These are phyloP conservation scores for Heteromeles arbutifolia DNA, from an alignment of 306 rosid genomes.

Conservation along the genomic window DNA sequence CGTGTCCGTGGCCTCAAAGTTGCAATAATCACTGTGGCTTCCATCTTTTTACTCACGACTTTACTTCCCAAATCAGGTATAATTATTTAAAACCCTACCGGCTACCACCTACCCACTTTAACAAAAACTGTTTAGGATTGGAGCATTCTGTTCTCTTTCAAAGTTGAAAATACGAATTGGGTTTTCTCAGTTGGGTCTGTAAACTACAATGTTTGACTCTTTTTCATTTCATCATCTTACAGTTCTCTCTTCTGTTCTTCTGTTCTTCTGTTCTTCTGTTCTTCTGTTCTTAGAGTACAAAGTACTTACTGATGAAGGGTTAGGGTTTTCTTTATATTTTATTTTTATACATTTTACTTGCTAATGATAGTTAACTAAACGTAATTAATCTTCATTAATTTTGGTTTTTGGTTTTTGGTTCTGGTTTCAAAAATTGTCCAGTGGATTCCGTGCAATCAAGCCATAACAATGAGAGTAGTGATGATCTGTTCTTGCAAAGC, in stretches of 20 bases:
- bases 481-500: slow-evolving; percentile 8
- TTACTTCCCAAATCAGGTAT: slow-evolving; percentile 55
- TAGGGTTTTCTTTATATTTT: too few species aligned
- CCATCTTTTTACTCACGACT: slow-evolving; percentile 48
- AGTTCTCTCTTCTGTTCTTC: too few species aligned
- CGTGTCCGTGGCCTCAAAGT: slow-evolving; percentile 24
- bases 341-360: background rate
- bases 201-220: too few species aligned
- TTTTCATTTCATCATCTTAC: too few species aligned
- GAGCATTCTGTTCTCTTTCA: too few species aligned
- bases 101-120: too few species aligned
- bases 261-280: too few species aligned
- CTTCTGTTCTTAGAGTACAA: too few species aligned
- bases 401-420: background rate
- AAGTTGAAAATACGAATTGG: too few species aligned
- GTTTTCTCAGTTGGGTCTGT: too few species aligned
- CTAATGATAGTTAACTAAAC: background rate
- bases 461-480: background rate
- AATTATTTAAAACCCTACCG: background rate
- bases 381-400: background rate
- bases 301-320: too few species aligned
- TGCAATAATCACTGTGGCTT: slow-evolving; percentile 41
- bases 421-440: slow-evolving; percentile 11
- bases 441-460: slow-evolving; percentile 20
- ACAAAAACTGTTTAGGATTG: too few species aligned